Evolutionary conservation across 2,329 filamentous ascomycete genomes (phyloP), one percentile per base, ranked within the genome.

Genomic region (Talaromyces sp.): DNA sequence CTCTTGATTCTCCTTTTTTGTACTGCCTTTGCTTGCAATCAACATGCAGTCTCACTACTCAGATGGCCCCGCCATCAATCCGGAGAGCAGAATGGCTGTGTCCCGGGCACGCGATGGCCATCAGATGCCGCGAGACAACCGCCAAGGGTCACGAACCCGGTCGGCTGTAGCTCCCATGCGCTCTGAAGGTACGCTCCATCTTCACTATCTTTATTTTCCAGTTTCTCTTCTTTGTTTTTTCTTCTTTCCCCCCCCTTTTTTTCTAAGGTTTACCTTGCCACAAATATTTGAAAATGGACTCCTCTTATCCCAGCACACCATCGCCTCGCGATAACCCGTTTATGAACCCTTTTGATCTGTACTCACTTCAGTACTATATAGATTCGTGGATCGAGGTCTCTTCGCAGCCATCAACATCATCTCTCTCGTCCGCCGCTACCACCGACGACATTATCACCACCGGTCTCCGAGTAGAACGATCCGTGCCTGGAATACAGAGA

Each of bases 331-430:
- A 58, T 41, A 50, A 9, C 6, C 58, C 38, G 11, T 51, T 31
- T 38, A 55, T 51, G 53, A 29, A 60, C 29, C 61, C 64, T 56
- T 61, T 60, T 35, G 63, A 62, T 60, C 76, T 78, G 73, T 78
- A 77, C 74, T 80, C 75, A 78, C 73, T 76, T 32, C 73, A 69
- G 52, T 75, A 76, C 68, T 78, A 77, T 60, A 66, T 80, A 93
- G 95, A 98, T 79, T 97, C 95, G 9, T 99, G 95, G 95, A 86
- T 98, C 68, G 93, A 99, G 74, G 87, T 99, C 63, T 86, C 89
- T 53, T 97, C 93, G 4, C 91, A 95, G 68, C 92, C 93, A 8
- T 97, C 93, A 0, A 96, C 93, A 2, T 96, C 93, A 2, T 97
- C 93, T 14, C 81, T 96, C 13, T 96, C 93, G 21, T 96, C 84